phyloP scores from a whole-genome alignment of 1,139 yeast species.

The Saccharomyces pastorianus region DNA sequence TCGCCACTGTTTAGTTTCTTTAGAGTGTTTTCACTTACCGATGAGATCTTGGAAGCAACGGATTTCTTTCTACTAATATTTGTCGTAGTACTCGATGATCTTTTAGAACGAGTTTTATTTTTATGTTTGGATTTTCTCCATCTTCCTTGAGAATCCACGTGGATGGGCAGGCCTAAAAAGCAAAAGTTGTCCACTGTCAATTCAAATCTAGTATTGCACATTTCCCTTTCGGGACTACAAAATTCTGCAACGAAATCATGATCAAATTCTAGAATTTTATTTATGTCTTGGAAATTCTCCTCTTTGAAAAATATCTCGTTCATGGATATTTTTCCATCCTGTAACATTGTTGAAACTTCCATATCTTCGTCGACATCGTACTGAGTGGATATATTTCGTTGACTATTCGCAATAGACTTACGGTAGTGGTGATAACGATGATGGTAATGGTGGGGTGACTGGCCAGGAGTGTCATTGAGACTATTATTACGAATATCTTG shows the following conservation, averaged over 20 bases:
- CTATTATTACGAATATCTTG: background rate
- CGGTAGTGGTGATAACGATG: background rate
- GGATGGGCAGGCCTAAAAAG: slow-evolving; percentile 83
- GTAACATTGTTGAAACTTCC: background rate
- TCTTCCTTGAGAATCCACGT: slow-evolving; percentile 60
- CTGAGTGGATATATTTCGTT: background rate
- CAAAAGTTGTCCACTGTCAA: slow-evolving; percentile 76
- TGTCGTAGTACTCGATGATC: slow-evolving; percentile 15
- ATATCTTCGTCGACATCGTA: background rate
- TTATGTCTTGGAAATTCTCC: slow-evolving; percentile 22
- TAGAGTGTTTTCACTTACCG: background rate
- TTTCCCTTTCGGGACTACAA: slow-evolving; percentile 70
- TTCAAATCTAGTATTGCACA: slow-evolving; percentile 84
- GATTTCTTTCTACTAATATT: slow-evolving; percentile 9
- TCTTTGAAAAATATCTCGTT: slow-evolving; percentile 19
- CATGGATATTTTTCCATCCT: background rate
- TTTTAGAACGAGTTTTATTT: slow-evolving; percentile 21
- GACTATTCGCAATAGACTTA: background rate
- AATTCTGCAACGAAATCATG: slow-evolving; percentile 72
- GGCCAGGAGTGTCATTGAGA: background rate
- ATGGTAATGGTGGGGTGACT: background rate
- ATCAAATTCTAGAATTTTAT: slow-evolving; percentile 64
- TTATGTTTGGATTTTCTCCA: slow-evolving; percentile 50
- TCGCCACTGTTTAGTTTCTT: slow-evolving; percentile 9
- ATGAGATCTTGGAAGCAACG: slow-evolving; percentile 1